phyloP scores from a whole-genome alignment of 2,329 filamentous ascomycete species.

The Aspergillus quadrilineatus region DNA sequence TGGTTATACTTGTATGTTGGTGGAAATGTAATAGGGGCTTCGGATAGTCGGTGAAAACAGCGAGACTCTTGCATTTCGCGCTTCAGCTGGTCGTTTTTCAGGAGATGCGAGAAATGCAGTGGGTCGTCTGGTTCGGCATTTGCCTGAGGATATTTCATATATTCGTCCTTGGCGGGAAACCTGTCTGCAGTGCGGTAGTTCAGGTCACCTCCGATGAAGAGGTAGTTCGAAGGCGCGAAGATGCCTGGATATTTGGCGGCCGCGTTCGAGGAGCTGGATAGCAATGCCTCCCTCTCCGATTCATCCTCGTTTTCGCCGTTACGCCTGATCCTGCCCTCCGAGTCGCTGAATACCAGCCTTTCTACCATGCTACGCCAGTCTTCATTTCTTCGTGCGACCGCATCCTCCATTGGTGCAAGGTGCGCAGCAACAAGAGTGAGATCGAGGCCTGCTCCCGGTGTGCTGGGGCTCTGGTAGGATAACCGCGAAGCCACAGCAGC shows the following conservation, averaged over 20 bases:
- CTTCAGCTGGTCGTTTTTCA: conserved; percentile 75
- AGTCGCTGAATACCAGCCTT: conserved; percentile 67
- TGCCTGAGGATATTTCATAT: conserved; percentile 62
- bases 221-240: conserved; percentile 70
- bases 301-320: conserved; percentile 39
- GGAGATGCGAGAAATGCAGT: conserved; percentile 65
- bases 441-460: conserved; percentile 54
- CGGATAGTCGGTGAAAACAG: conserved; percentile 74
- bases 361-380: conserved; percentile 87
- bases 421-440: conserved; percentile 88
- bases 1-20: conserved; percentile 88
- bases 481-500: conserved; percentile 80
- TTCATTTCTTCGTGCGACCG: conserved; percentile 70
- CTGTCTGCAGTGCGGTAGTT: conserved; percentile 84
- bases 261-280: conserved; percentile 34
- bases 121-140: conserved; percentile 51
- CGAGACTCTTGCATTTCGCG: conserved; percentile 67
- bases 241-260: conserved; percentile 48
- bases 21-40: conserved; percentile 74
- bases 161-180: conserved; percentile 60
- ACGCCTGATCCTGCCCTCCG: conserved; percentile 10
- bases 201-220: conserved; percentile 87
- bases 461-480: conserved; percentile 50
- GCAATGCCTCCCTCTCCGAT: conserved; percentile 33
- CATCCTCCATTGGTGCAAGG: conserved; percentile 82